Conservation (phyloP, 2,329 filamentous ascomycete species). For the Penicillium sp. region DNA sequence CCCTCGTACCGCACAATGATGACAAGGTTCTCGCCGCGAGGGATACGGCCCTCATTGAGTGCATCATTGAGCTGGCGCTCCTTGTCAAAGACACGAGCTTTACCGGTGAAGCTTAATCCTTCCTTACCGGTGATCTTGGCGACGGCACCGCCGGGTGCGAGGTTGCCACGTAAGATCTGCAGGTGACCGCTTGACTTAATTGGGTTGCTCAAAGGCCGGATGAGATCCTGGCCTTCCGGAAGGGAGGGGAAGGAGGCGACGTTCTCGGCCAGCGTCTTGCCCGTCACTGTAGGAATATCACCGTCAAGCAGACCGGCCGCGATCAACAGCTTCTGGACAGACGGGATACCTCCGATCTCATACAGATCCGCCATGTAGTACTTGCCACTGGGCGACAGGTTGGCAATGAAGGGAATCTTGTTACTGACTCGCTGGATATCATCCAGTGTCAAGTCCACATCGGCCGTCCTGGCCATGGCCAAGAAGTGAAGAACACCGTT, state of each 20-base stretch:
- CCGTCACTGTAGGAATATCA: conserved; percentile 77
- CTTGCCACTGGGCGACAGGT: conserved; percentile 79
- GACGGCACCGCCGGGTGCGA: conserved; percentile 85
- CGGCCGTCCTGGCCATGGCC: conserved; percentile 85
- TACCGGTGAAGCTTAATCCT: conserved; percentile 77
- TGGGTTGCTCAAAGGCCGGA: conserved; percentile 76
- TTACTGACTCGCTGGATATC: conserved; percentile 81
- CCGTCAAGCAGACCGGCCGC: conserved; percentile 76
- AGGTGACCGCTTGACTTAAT: conserved; percentile 88
- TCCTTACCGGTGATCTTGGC: conserved; percentile 98
- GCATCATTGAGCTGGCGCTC: conserved; percentile 77
- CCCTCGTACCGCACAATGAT: conserved; percentile 92
- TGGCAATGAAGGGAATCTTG: conserved; percentile 82
- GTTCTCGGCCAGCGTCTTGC: conserved; percentile 80
- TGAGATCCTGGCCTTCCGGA: conserved; percentile 77
- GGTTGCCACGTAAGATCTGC: conserved; percentile 82
- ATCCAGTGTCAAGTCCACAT: conserved; percentile 74
- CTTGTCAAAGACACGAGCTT: conserved; percentile 82
- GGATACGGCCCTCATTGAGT: conserved; percentile 69
- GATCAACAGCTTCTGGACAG: conserved; percentile 82
- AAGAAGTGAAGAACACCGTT: conserved; percentile 88
- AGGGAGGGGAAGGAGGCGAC: conserved; percentile 75
- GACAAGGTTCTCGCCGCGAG: conserved; percentile 78
- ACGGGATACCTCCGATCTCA: conserved; percentile 79
- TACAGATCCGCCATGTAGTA: conserved; percentile 90